Evolutionary conservation across 495 filamentous ascomycete genomes (phyloP), one percentile per base, ranked within the genome.

Genomic region (Aspergillus bertholletiae): DNA sequence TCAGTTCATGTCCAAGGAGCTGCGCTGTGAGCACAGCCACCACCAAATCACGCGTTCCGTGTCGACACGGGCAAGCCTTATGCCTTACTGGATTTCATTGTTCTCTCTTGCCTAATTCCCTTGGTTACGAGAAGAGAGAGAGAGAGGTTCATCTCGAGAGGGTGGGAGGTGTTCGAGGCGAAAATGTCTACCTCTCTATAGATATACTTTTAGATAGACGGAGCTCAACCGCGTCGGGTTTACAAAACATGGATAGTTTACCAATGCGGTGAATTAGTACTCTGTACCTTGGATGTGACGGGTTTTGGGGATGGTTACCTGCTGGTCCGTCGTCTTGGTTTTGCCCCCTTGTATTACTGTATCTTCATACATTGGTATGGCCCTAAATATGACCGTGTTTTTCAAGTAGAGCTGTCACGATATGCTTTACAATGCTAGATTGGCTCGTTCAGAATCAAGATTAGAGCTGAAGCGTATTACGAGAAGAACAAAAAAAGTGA

Each of bases 341-440:
- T 43, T 43, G 39, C n/a, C 18, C 20, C 39, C 39, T 43, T 43
- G 39, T 43, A 43, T 9, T 43, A 43, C 39, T 43, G 39, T 43
- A 43, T 43, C 39, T 43, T 20, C 18, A 21, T 43, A 43, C 39
- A 43, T 43, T 43, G 39, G 39, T 43, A 43, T 43, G 39, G 39
- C 39, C 18, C 39, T 43, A 43, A 22, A 1, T 13, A 43, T 22
- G 18, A 43, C 39, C 17, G 18, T 20, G 39, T 43, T 43, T 43
- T 43, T 43, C 39, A 20, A 15, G 7, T 43, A 22, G 39, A 15
- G 22, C 39, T 43, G 4, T 43, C 18, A 43, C 18, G 20, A 21
- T 43, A 13, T 43, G 39, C 18, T 22, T 43, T 43, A 22, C 39
- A 5, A 7, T 11, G 9, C 2, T 3, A n/a, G 13, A 37, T 15